Percentiles rank a stretch among this genome's conserved stretches.
Conservation (phyloP, 352 stramenopile genomes). For the Globisporangium echinulatum region DNA sequence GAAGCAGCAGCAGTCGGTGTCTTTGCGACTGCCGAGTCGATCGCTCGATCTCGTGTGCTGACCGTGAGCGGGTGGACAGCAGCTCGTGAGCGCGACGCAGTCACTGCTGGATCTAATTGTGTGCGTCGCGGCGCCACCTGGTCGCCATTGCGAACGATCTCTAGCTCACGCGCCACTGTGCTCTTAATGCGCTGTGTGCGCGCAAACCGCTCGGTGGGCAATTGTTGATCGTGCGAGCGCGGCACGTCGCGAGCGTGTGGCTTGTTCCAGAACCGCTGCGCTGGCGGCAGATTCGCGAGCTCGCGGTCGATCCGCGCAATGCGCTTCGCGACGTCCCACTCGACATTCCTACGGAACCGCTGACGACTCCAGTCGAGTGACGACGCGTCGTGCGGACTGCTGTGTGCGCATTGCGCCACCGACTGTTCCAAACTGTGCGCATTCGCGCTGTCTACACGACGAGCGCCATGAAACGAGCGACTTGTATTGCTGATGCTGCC, state of each 20-base stretch:
- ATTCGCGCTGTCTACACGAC: too few species aligned
- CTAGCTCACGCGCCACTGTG: not conserved
- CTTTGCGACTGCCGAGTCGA: not conserved
- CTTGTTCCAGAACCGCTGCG: constrained; percentile 49
- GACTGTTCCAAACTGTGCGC: too few species aligned
- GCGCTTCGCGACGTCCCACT: constrained; percentile 66
- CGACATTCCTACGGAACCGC: constrained; percentile 33
- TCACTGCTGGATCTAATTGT: too few species aligned
- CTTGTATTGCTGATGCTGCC: constrained; percentile 3
- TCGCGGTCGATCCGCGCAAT: constrained; percentile 66
- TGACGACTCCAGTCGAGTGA: constrained; percentile 13
- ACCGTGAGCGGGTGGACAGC: not conserved
- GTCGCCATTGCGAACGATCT: too few species aligned
- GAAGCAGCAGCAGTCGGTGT: not conserved
- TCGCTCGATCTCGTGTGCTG: not conserved
- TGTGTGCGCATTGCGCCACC: too few species aligned
- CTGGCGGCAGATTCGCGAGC: constrained; percentile 34
- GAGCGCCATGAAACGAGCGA: not conserved
- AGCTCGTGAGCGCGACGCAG: not conserved
- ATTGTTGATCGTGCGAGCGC: not conserved
- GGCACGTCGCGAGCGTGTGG: constrained; percentile 2
- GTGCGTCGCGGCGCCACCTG: too few species aligned
- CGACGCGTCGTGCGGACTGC: too few species aligned
- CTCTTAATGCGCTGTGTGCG: not conserved
- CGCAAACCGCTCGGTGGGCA: not conserved